These are phyloP conservation scores for Coemansia sp. DNA, from an alignment of 192 early-diverging fungal species.

Conservation along the genomic window DNA sequence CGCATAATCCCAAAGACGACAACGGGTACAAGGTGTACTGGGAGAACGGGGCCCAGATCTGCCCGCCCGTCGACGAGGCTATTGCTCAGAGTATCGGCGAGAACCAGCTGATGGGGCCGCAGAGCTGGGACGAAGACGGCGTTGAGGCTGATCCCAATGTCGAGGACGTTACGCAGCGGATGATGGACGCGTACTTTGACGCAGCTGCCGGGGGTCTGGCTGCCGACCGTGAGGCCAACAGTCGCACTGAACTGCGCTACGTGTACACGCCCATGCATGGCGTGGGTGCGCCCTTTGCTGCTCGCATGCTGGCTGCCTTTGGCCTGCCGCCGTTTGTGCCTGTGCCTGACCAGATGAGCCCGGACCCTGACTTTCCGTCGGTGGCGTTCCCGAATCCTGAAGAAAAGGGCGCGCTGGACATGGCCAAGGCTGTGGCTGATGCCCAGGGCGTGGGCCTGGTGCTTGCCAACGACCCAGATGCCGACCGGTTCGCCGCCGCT, in stretches of 20 bases:
- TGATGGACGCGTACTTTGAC: conserved; percentile 76
- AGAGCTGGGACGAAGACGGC: conserved; percentile 66
- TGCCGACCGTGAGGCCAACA: conserved; percentile 14
- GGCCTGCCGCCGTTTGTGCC: conserved; percentile 67
- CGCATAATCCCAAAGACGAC: conserved; percentile 93
- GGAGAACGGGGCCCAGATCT: conserved; percentile 92
- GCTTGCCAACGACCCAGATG: conserved; percentile 94
- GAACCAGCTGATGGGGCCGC: conserved; percentile 56
- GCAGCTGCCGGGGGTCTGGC: conserved; percentile 48
- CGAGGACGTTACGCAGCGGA: conserved; percentile 60
- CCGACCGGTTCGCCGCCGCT: conserved; percentile 89
- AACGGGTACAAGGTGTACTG: conserved; percentile 93
- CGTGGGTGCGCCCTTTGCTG: conserved; percentile 80
- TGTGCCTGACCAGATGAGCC: conserved; percentile 69
- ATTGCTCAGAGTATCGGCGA: conserved; percentile 80
- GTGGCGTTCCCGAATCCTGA: conserved; percentile 88
- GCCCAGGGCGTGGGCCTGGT: conserved; percentile 62
- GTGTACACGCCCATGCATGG: conserved; percentile 97
- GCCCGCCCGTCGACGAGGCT: conserved; percentile 81
- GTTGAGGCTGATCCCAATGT: conserved; percentile 59
- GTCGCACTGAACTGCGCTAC: conserved; percentile 49
- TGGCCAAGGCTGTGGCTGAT: conserved; percentile 74
- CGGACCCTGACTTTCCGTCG: conserved; percentile 92
- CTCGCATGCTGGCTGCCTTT: conserved; percentile 68
- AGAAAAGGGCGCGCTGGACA: conserved; percentile 81